Percentiles rank a stretch among this genome's conserved stretches.
Evolutionary conservation across 2,329 filamentous ascomycete genomes (phyloP).

Genomic region (Phoma sp.): DNA sequence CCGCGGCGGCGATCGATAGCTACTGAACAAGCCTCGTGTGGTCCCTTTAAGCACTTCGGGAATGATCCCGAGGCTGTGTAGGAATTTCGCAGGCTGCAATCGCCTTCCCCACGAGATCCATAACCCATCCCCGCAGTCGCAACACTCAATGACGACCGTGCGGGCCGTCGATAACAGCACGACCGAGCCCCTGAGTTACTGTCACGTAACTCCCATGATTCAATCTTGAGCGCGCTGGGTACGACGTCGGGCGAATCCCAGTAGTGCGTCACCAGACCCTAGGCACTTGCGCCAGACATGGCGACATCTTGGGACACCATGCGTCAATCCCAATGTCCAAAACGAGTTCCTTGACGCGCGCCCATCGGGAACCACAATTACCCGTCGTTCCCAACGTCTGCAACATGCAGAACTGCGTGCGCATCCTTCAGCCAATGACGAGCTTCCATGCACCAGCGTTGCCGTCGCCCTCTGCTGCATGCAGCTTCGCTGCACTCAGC

Average conservation of each 20-base stretch:
- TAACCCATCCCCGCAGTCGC: constrained; percentile 13
- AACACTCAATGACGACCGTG: constrained; percentile 15
- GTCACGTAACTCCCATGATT: constrained; percentile 32
- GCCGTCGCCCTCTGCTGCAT: constrained; percentile 44
- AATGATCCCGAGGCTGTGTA: not conserved
- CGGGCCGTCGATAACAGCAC: constrained; percentile 23
- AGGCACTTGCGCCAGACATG: constrained; percentile 30
- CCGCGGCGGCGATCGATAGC: not conserved
- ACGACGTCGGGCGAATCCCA: constrained; percentile 28
- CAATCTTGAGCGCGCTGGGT: constrained; percentile 23
- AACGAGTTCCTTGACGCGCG: constrained; percentile 26
- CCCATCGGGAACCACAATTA: constrained; percentile 35
- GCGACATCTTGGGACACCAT: constrained; percentile 34
- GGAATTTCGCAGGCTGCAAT: constrained; percentile 6
- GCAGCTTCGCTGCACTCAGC: constrained; percentile 59
- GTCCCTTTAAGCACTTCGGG: constrained; percentile 4
- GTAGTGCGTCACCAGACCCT: constrained; percentile 37
- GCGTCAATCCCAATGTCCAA: constrained; percentile 27
- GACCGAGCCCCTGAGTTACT: constrained; percentile 25
- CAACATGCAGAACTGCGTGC: constrained; percentile 12
- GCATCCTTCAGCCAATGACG: constrained; percentile 40
- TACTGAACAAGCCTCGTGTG: not conserved
- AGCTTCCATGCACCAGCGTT: constrained; percentile 42
- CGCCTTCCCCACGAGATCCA: constrained; percentile 14
- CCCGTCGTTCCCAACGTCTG: constrained; percentile 32